A percentile compares a stretch with the other conserved stretches of the same genome.
Evolutionary conservation across 2,329 filamentous ascomycete species (phyloP).

Genomic region (Pseudogymnoascus sp.): DNA sequence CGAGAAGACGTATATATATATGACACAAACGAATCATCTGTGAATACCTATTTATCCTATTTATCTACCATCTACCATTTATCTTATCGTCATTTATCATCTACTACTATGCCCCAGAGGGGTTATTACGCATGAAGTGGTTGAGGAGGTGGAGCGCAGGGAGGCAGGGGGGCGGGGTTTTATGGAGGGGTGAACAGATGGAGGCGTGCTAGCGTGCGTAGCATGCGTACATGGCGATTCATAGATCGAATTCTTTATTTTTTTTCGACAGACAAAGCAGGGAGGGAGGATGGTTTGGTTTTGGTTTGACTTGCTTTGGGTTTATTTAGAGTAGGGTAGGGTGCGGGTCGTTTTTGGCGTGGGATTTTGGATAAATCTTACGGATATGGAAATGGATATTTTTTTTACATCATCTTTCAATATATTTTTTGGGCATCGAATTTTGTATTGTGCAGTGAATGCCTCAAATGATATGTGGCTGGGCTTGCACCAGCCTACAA

Average conservation of each 20-base stretch:
- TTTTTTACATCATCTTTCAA: too few species aligned
- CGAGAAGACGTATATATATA: background rate
- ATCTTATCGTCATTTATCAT: background rate
- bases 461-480: background rate
- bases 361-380: too few species aligned
- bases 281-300: too few species aligned
- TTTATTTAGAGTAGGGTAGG: too few species aligned
- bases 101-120: background rate
- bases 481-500: background rate
- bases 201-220: too few species aligned
- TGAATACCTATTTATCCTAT: background rate
- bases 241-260: too few species aligned
- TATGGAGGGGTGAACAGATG: too few species aligned
- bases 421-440: background rate
- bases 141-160: background rate
- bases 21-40: background rate
- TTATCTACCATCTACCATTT: background rate
- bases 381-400: too few species aligned
- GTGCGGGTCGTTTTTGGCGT: too few species aligned
- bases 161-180: background rate
- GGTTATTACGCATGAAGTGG: background rate
- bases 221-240: too few species aligned
- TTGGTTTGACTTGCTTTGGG: too few species aligned
- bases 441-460: background rate
- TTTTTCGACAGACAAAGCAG: too few species aligned